A percentile compares a stretch with the other conserved stretches of the same genome.
Conservation (phyloP, 2,329 filamentous ascomycete species). For the Epichloe sp. region DNA sequence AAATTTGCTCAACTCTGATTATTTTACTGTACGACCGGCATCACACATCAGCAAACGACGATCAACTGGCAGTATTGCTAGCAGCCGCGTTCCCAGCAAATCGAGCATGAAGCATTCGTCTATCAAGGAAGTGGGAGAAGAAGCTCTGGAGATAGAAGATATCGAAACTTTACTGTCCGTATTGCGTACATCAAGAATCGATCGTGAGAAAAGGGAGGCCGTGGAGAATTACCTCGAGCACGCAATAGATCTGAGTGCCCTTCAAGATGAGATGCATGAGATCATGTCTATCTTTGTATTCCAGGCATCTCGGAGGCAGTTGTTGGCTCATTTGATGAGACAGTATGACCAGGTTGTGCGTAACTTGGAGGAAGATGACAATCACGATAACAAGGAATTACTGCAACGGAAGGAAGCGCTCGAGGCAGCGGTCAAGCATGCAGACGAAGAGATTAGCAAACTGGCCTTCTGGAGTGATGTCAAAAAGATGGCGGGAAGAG, state of each 20-base stretch:
- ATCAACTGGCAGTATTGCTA: conserved; percentile 21
- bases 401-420: conserved; percentile 49
- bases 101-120: conserved; percentile 24
- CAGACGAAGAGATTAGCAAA: conserved; percentile 66
- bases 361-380: conserved; percentile 24
- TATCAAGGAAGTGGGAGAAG: conserved; percentile 35
- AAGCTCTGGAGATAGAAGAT: conserved; percentile 46
- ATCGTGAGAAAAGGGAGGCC: conserved; percentile 81
- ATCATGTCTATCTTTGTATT: conserved; percentile 84
- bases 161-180: conserved; percentile 55
- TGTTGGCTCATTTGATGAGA: conserved; percentile 58
- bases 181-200: conserved; percentile 60
- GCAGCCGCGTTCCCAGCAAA: conserved; percentile 20
- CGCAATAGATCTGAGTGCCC: conserved; percentile 61
- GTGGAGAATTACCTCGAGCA: conserved; percentile 72
- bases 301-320: conserved; percentile 68
- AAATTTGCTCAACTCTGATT: conserved; percentile 60
- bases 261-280: conserved; percentile 66
- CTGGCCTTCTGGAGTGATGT: conserved; percentile 85
- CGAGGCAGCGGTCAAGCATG: conserved; percentile 59
- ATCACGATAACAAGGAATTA: conserved; percentile 18
- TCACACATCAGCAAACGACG: conserved; percentile 19
- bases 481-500: conserved; percentile 49
- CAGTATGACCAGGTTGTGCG: conserved; percentile 32
- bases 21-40: conserved; percentile 62